Conservation (phyloP, 345 rosid genomes). For the Angophora floribunda region DNA sequence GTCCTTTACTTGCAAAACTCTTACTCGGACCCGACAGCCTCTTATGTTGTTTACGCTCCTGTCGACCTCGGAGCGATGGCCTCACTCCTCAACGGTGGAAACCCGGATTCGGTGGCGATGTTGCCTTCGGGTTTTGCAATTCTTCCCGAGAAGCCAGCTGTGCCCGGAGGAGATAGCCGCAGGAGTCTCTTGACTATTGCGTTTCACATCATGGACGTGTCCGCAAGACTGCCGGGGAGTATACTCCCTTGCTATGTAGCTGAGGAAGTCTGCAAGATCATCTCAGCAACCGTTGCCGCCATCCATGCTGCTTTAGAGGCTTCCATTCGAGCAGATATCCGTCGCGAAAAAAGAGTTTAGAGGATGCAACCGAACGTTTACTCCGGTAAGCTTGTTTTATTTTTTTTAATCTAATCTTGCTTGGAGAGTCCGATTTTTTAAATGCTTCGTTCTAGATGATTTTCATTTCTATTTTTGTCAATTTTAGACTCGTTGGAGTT, state of each 20-base stretch:
- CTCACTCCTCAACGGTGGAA: slow-evolving; percentile 14
- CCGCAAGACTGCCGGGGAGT: background rate
- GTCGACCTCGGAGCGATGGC: slow-evolving; percentile 8
- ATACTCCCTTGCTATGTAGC: background rate
- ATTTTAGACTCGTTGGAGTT: background rate
- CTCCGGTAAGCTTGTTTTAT: background rate
- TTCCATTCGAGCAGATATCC: background rate
- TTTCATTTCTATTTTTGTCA: background rate
- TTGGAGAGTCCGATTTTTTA: background rate
- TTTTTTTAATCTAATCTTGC: background rate
- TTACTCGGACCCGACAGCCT: slow-evolving; percentile 10
- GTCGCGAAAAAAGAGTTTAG: background rate
- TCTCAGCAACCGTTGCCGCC: background rate
- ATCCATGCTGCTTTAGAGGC: background rate
- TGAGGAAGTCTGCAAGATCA: background rate
- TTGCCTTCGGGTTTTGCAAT: slow-evolving; percentile 37
- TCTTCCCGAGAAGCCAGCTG: slow-evolving; percentile 10
- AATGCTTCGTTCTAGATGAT: background rate
- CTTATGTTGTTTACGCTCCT: slow-evolving; percentile 29
- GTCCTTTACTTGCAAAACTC: slow-evolving; percentile 34
- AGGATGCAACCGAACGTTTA: background rate
- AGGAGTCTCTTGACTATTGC: slow-evolving; percentile 22
- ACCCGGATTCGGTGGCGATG: slow-evolving; percentile 6
- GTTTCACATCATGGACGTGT: slow-evolving; percentile 11
- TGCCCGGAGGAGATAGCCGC: background rate